Evolutionary conservation across 345 rosid genomes (phyloP).

Genomic region (Eucalyptus tenuipes): DNA sequence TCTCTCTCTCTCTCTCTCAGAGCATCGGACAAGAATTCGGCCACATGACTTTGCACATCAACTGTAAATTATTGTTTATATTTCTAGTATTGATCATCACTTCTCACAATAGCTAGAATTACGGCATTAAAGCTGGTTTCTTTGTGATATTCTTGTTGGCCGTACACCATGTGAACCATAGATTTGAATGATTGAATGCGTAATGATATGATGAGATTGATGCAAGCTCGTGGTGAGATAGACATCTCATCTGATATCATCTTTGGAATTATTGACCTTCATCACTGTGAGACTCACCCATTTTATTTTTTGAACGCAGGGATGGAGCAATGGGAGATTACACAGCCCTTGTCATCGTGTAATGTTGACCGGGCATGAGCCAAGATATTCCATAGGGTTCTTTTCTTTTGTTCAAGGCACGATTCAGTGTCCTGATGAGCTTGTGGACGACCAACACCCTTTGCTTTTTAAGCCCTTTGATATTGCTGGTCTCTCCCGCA

Average conservation of each 20-base stretch:
- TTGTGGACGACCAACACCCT: slow-evolving; percentile 16
- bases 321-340: slow-evolving; percentile 2
- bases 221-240: neutral
- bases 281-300: neutral
- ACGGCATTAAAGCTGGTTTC: neutral
- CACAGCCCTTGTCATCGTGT: neutral
- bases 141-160: neutral
- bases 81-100: neutral
- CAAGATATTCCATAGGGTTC: slow-evolving; percentile 8
- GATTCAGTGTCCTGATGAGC: slow-evolving; percentile 6
- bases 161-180: neutral
- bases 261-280: neutral
- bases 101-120: neutral
- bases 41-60: neutral
- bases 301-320: neutral
- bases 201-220: neutral
- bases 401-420: slow-evolving; percentile 2
- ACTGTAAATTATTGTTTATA: neutral
- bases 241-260: neutral
- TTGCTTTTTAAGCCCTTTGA: slow-evolving; percentile 17
- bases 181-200: neutral
- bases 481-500: neutral
- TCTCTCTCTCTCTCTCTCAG: neutral
- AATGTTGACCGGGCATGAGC: neutral
- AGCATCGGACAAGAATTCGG: neutral